These are phyloP conservation scores for Brassica incana DNA, from an alignment of 345 rosid species.

Conservation along the genomic window DNA sequence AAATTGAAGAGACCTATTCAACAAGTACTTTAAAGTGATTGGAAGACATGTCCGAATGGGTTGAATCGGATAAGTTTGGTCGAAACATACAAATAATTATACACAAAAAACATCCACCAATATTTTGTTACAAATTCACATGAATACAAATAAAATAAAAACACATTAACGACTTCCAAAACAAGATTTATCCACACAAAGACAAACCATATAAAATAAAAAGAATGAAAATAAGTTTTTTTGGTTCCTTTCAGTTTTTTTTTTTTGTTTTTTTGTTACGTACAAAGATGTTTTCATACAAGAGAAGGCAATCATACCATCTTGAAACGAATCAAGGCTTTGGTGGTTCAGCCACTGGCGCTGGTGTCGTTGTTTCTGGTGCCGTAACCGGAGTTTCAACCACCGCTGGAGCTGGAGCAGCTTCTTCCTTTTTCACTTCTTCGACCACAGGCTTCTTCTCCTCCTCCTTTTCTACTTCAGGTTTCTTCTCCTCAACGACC, in stretches of 20 bases:
- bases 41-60: background rate
- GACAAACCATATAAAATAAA: slow-evolving; percentile 27
- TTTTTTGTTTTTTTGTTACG: slow-evolving; percentile 13
- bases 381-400: slow-evolving; percentile 26
- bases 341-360: slow-evolving; percentile 46
- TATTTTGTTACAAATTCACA: slow-evolving; percentile 35
- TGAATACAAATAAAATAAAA: slow-evolving; percentile 7
- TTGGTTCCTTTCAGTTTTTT: background rate
- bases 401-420: slow-evolving; percentile 21
- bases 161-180: slow-evolving; percentile 18
- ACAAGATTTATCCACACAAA: slow-evolving; percentile 37
- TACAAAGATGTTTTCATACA: slow-evolving; percentile 35
- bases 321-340: slow-evolving; percentile 44
- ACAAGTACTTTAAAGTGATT: background rate
- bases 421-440: slow-evolving; percentile 50
- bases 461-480: slow-evolving; percentile 37
- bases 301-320: slow-evolving; percentile 15
- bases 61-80: slow-evolving; percentile 21
- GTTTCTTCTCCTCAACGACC: slow-evolving; percentile 36
- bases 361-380: slow-evolving; percentile 30
- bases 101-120: slow-evolving; percentile 13
- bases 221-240: slow-evolving; percentile 44
- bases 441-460: slow-evolving; percentile 41
- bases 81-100: slow-evolving; percentile 21
- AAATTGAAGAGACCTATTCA: background rate